Evolutionary conservation across 2,329 filamentous ascomycete species (phyloP), one percentile per base, ranked within the genome.

Genomic region (Chaetomiaceae sp.): DNA sequence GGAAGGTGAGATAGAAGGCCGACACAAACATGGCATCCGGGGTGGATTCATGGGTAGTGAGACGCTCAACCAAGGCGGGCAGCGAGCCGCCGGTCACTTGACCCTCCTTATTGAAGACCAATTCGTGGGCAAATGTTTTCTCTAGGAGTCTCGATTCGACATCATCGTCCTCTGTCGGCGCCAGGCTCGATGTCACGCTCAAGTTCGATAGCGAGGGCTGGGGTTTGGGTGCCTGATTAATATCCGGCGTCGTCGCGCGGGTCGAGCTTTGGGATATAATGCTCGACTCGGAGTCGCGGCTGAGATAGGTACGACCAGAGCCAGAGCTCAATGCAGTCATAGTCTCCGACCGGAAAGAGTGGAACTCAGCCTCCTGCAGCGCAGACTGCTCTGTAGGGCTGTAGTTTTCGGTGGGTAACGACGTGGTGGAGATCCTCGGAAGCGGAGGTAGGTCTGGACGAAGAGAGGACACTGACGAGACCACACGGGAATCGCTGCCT

Each of bases 1-100:
- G 84, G 73, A 99, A 99, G 0, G 94, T 99, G 25, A 97, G 84
- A 67, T 95, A 97, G 66, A 99, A 97, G 0, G 94, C 90, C 2
- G 90, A 91, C 37, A 96, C 89, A 62, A 97, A 97, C 65, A 89
- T 82, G 16, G 89, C 84, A 66, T 97, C 92, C 0, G 94, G 94
- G 0, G 92, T 95, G 0, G 90, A 88, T 67, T 96, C 90, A 66
- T 95, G 90, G 0, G 89, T 90, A 0, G 94, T 97, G 37, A 99
- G 80, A 58, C 90, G 86, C 74, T 99, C 94, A n/a, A 99, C 86
- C 25, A 99, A 75, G 2, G 94, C 94, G 5, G 88, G 84, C 11
- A 99, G 78, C 3, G 90, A 95, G 13, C 94, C 94, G 42, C 94
- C 94, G 37, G 89, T 89, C n/a, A 99, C 86, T 57, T 95, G 88